phyloP scores from a whole-genome alignment of 2,329 filamentous ascomycete genomes.

The Pestalotiopsis fici region DNA sequence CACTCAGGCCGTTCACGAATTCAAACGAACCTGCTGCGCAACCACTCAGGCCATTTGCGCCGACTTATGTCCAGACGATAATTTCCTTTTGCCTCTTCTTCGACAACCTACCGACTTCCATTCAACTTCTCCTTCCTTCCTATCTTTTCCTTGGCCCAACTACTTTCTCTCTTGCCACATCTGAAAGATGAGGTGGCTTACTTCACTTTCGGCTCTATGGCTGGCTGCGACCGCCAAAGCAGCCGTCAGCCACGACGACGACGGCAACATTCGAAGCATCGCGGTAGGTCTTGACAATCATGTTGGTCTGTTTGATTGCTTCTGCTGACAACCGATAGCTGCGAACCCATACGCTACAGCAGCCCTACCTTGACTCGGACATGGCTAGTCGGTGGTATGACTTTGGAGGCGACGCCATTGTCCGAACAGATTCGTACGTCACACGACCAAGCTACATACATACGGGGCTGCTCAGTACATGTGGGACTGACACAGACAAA shows the following conservation, averaged over 20 bases:
- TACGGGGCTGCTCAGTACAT: not conserved
- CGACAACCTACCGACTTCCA: slow-evolving; percentile 9
- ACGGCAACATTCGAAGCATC: slow-evolving; percentile 61
- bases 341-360: slow-evolving; percentile 80
- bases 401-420: slow-evolving; percentile 93
- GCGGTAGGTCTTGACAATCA: slow-evolving; percentile 50
- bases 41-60: slow-evolving; percentile 4
- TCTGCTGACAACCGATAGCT: slow-evolving; percentile 51
- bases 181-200: slow-evolving; percentile 28
- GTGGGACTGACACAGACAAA: slow-evolving; percentile 15
- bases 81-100: not conserved
- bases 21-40: not conserved
- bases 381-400: slow-evolving; percentile 99
- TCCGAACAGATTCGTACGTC: slow-evolving; percentile 69
- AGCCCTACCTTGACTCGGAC: slow-evolving; percentile 97
- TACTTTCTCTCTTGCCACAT: slow-evolving; percentile 11
- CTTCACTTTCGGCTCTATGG: slow-evolving; percentile 32
- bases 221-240: slow-evolving; percentile 35
- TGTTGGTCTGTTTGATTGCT: not conserved
- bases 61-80: slow-evolving; percentile 3
- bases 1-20: slow-evolving; percentile 1
- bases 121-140: not conserved
- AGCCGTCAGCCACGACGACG: slow-evolving; percentile 44
- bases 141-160: not conserved
- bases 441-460: not conserved